These are phyloP conservation scores for Coemansia sp. DNA, from an alignment of 192 early-diverging fungal species.

Conservation along the genomic window DNA sequence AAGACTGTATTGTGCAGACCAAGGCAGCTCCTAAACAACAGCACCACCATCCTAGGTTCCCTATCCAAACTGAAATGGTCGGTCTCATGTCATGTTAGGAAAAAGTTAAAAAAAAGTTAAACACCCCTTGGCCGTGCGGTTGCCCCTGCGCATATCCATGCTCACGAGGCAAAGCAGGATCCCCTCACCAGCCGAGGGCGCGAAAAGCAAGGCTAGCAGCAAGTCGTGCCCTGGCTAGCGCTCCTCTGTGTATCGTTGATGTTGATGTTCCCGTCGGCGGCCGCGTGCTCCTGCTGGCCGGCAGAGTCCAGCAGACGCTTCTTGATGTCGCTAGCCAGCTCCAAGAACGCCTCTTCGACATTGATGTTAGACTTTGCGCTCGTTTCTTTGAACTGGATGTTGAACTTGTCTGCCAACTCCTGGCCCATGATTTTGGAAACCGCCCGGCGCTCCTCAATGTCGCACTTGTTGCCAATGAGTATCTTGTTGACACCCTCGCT, in stretches of 20 bases:
- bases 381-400: constrained; percentile 94
- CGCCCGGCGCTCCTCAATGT: constrained; percentile 82
- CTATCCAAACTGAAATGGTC: no score
- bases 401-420: constrained; percentile 89
- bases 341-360: constrained; percentile 96
- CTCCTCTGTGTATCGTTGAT: constrained; percentile 40
- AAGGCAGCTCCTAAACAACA: no score
- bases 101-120: no score
- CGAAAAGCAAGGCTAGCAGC: constrained; percentile 22
- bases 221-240: constrained; percentile 21
- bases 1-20: no score
- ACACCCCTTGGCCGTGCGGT: no score
- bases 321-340: constrained; percentile 95
- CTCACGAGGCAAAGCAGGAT: background rate
- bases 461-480: constrained; percentile 98
- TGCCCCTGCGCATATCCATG: no score
- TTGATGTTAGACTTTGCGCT: constrained; percentile 98
- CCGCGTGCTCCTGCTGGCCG: constrained; percentile 31
- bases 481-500: constrained; percentile 99
- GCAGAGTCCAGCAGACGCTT: constrained; percentile 92
- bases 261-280: constrained; percentile 27
- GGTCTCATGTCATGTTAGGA: no score
- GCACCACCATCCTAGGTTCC: no score
- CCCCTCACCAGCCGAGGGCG: background rate
- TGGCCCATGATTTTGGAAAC: constrained; percentile 95